phyloP scores from a whole-genome alignment of 139 green algal genomes.

The Protoeuglena noctilucae region DNA sequence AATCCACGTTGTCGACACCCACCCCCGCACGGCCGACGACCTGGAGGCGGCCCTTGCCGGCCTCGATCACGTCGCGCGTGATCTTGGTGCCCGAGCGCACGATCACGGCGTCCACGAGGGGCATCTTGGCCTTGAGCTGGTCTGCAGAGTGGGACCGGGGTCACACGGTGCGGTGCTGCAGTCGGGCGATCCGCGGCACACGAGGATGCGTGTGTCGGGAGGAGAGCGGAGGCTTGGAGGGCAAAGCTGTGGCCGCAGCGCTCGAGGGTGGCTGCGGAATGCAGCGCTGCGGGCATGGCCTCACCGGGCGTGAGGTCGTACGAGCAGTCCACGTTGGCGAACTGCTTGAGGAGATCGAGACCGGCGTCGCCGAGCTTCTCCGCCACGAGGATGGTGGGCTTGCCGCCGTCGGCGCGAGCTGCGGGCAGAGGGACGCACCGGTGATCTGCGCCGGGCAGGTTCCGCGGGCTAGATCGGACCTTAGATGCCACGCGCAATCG shows the following conservation, averaged over 20 bases:
- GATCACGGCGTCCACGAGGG: conserved; percentile 64
- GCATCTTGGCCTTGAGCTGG: conserved; percentile 57
- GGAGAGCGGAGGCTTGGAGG: no score
- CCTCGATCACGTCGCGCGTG: conserved; percentile 78
- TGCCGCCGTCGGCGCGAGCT: conserved; percentile 4
- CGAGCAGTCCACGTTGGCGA: conserved; percentile 42
- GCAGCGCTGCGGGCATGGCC: no score
- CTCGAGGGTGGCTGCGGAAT: no score
- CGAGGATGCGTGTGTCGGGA: no score
- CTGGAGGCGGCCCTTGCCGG: conserved; percentile 72
- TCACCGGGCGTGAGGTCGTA: conserved; percentile 58
- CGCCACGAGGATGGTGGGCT: conserved; percentile 68
- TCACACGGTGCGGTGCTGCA: no score
- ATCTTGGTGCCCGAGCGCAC: conserved; percentile 82
- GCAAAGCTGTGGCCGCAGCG: no score
- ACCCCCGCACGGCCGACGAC: conserved; percentile 88
- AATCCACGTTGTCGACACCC: conserved; percentile 91
- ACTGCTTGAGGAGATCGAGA: conserved; percentile 58
- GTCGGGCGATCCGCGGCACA: no score
- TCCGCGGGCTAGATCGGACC: no score
- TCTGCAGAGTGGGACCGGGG: no score
- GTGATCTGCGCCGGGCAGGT: no score
- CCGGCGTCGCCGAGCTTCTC: conserved; percentile 78
- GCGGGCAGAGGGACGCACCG: no score
- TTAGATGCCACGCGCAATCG: no score